Evolutionary conservation across 768 basidiomycete genomes (phyloP).

Genomic region (Fibroporia radiculosa): DNA sequence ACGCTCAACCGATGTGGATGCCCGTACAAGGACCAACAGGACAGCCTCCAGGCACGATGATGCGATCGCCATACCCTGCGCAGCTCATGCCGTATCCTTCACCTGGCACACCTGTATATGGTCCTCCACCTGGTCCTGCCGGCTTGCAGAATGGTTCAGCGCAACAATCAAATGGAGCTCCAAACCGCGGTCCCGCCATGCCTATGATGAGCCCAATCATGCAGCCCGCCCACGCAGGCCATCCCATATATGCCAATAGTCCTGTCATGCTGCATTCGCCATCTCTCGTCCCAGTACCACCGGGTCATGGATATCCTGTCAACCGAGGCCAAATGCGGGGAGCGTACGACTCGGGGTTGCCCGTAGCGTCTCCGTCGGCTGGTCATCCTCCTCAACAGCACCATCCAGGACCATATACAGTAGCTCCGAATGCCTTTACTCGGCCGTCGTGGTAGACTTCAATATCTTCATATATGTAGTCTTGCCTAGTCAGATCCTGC

Average conservation of each 20-base stretch:
- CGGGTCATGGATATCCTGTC: slow-evolving; percentile 25
- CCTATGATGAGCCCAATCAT: slow-evolving; percentile 70
- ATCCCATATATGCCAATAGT: slow-evolving; percentile 56
- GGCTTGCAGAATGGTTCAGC: slow-evolving; percentile 35
- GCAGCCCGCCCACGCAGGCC: slow-evolving; percentile 39
- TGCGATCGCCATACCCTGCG: slow-evolving; percentile 54
- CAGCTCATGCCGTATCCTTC: slow-evolving; percentile 62
- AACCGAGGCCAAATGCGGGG: slow-evolving; percentile 35
- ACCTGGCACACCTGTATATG: slow-evolving; percentile 36
- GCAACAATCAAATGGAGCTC: slow-evolving; percentile 29
- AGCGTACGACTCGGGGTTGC: slow-evolving; percentile 12
- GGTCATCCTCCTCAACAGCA: slow-evolving; percentile 18
- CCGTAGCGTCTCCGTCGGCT: slow-evolving; percentile 16
- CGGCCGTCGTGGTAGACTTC: slow-evolving; percentile 43
- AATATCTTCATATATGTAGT: slow-evolving; percentile 8
- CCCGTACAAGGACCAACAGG: slow-evolving; percentile 37
- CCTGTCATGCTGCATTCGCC: slow-evolving; percentile 56
- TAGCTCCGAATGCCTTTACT: slow-evolving; percentile 34
- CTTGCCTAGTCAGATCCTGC: slow-evolving; percentile 7
- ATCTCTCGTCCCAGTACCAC: slow-evolving; percentile 24
- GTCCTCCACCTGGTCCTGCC: slow-evolving; percentile 42
- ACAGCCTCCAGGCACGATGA: slow-evolving; percentile 40
- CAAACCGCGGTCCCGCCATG: slow-evolving; percentile 25
- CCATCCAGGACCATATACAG: slow-evolving; percentile 34
- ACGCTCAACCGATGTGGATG: slow-evolving; percentile 62